Percentiles rank a stretch among this genome's conserved stretches.
Conservation (phyloP, 1,284 basidiomycete species). For the Phlebopus sp. region DNA sequence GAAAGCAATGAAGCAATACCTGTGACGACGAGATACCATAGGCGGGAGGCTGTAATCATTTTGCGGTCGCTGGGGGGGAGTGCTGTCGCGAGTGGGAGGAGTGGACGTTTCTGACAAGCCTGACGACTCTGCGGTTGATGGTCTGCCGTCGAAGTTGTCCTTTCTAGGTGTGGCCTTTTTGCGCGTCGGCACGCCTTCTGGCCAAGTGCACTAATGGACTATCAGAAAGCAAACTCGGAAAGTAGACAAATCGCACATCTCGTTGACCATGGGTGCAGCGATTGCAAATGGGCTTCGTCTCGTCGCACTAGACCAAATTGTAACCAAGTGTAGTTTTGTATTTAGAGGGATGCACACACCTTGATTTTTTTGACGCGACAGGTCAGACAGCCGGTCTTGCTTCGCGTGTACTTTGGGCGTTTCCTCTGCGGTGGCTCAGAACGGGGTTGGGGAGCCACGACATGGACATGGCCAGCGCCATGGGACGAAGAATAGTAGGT, state of each 20-base stretch:
- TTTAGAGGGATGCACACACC: conserved; percentile 43
- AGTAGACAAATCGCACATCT: conserved; percentile 46
- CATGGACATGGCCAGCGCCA: conserved; percentile 41
- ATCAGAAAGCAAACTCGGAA: conserved; percentile 15
- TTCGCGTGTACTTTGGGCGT: conserved; percentile 82
- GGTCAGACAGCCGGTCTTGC: conserved; percentile 81
- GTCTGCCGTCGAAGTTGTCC: conserved; percentile 50
- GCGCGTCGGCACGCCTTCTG: conserved; percentile 62
- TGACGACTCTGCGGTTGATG: conserved; percentile 64
- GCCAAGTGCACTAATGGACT: conserved; percentile 70
- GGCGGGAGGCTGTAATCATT: conserved; percentile 51
- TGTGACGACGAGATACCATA: conserved; percentile 50
- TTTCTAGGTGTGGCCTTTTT: conserved; percentile 52
- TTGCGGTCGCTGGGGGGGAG: conserved; percentile 50
- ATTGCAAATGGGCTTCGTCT: conserved; percentile 75
- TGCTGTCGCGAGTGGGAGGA: conserved; percentile 60
- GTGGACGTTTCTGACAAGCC: conserved; percentile 60
- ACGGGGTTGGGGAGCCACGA: conserved; percentile 45
- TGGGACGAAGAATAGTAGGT: conserved; percentile 46
- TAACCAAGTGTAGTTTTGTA: conserved; percentile 13
- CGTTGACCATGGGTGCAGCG: conserved; percentile 76
- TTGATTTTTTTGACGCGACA: conserved; percentile 87
- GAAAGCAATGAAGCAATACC: conserved; percentile 35
- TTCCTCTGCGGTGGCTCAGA: conserved; percentile 60
- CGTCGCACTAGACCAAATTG: conserved; percentile 61